phyloP scores from a whole-genome alignment of 1,139 yeast species.

The Hyphopichia fennica region DNA sequence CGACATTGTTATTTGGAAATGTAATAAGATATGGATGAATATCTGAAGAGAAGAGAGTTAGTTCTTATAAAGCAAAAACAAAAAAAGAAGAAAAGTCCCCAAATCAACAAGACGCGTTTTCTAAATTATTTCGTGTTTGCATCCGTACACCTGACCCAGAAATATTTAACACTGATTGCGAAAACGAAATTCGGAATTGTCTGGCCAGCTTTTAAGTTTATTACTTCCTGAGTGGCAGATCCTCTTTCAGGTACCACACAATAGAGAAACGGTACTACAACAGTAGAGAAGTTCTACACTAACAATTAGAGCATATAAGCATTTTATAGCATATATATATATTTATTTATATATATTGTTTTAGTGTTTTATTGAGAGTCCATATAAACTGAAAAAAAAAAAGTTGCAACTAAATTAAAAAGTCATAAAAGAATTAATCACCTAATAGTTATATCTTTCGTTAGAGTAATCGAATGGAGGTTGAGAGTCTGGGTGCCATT shows the following conservation, averaged over 20 bases:
- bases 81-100: not conserved
- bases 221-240: no score
- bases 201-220: no score
- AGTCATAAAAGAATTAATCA: not conserved
- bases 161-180: no score
- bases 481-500: conserved; percentile 28
- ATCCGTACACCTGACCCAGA: not conserved
- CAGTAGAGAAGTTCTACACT: no score
- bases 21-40: not conserved
- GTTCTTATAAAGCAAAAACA: not conserved
- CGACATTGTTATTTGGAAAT: conserved; percentile 34
- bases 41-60: not conserved
- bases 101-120: not conserved
- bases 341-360: no score
- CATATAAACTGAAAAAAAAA: not conserved
- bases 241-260: no score
- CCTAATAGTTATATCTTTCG: conserved; percentile 14
- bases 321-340: no score
- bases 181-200: no score
- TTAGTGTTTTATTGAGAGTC: no score
- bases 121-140: not conserved
- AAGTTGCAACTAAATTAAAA: not conserved
- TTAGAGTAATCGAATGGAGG: conserved; percentile 29
- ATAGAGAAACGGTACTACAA: no score
- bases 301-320: no score